Base-by-base conservation (phyloP, 2,329 filamentous ascomycete species). In the Fusarium globosum region DNA sequence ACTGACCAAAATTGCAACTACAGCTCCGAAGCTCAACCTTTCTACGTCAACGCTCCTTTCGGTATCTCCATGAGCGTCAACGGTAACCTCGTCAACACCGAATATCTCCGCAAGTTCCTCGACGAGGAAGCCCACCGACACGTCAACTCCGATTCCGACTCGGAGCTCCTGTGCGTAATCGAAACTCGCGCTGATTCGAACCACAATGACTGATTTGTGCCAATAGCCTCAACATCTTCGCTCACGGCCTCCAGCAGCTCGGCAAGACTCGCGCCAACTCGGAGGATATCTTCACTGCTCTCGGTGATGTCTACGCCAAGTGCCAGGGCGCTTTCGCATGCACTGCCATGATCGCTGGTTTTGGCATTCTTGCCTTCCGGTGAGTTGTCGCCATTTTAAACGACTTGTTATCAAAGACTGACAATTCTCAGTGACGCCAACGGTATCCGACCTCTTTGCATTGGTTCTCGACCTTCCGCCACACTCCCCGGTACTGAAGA, bases 1-100 rank as follows among this genome's bases (percentile, higher is more conserved):
- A n/a, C 69, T 58, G 38, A 68, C 57, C 46, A 26, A 21, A 12
- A 26, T 39, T 46, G 45, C 49, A 33, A 61, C 21, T 68, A 66
- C 66, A 96, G 94, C 79, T 91, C 94, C 13, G 94, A 97, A 83
- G 94, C 94, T 16, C 95, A 97, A 83, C 95, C 95, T 1, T 97
- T 98, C 82, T 97, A 96, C 80, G 94, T 96, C 79, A 97, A 97
- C 85, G 89, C 88, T 65, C 94, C 78, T 18, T 80, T 76, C 56
- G 78, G 79, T 36, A 52, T 79, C 42, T 76, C 69, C 11, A 74
- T 76, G 72, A 53, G 74, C 28, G 92, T 96, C 83, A 97, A 97
- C 79, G 95, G 95, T 68, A 97, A 97, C 83, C 86, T 97, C 52
- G 93, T 97, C 85, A 89, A 97, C 79, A 90, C 92, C 10, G 87